phyloP scores from a whole-genome alignment of 768 basidiomycete species.

The Leccinum rimulosum region DNA sequence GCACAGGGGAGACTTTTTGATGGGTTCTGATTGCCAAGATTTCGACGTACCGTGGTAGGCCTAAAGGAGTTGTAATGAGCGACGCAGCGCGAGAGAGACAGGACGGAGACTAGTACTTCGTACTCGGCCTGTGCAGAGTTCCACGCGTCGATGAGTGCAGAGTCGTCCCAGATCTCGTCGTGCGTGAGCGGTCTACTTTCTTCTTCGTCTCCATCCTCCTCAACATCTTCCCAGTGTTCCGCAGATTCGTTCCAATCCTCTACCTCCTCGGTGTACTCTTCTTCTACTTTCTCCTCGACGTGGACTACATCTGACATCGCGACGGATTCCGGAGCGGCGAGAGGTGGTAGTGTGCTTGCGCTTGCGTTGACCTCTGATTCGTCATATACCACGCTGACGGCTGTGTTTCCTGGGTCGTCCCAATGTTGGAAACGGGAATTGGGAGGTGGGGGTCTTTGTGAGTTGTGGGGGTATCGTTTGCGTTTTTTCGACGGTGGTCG shows the following conservation, averaged over 20 bases:
- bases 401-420: conserved; percentile 38
- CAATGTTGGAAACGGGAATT: conserved; percentile 37
- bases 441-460: conserved; percentile 5
- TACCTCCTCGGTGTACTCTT: conserved; percentile 24
- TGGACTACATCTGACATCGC: background rate
- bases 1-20: conserved; percentile 73
- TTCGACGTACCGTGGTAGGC: conserved; percentile 67
- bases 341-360: background rate
- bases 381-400: conserved; percentile 28
- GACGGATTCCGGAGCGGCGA: background rate
- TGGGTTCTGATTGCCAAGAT: conserved; percentile 65
- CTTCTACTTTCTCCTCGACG: background rate
- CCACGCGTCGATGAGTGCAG: conserved; percentile 80
- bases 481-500: conserved; percentile 54
- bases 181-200: conserved; percentile 65
- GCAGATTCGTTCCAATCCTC: conserved; percentile 17
- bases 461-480: conserved; percentile 28
- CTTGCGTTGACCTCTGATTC: background rate
- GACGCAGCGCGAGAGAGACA: background rate
- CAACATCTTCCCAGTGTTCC: conserved; percentile 3
- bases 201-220: conserved; percentile 37
- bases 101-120: conserved; percentile 40
- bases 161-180: conserved; percentile 85
- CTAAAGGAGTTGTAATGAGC: conserved; percentile 24
- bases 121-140: conserved; percentile 83